These are phyloP conservation scores for Suillus lakei DNA, from an alignment of 768 basidiomycete species.

Conservation along the genomic window DNA sequence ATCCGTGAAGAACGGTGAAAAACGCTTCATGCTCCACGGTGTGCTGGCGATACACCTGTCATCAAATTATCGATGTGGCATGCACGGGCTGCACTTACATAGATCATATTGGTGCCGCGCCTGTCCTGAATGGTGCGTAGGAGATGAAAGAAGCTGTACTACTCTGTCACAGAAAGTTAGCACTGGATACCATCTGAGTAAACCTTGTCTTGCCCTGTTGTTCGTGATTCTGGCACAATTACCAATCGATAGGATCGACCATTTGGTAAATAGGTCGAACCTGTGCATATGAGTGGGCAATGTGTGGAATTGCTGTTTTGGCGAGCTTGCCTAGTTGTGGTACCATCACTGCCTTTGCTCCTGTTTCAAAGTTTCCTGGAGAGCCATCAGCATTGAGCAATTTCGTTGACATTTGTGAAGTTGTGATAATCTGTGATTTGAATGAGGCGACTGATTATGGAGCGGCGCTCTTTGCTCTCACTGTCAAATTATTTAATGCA, in stretches of 20 bases:
- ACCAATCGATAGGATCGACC: constrained; percentile 48
- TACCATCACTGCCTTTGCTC: constrained; percentile 64
- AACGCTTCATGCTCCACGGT: constrained; percentile 1
- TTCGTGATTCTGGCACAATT: constrained; percentile 45
- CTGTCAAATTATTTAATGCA: constrained; percentile 53
- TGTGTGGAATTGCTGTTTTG: neutral
- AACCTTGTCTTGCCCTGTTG: constrained; percentile 43
- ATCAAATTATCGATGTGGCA: constrained; percentile 6
- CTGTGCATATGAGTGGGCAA: constrained; percentile 19
- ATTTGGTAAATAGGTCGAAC: constrained; percentile 46
- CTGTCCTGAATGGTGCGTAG: constrained; percentile 25
- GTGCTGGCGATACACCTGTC: constrained; percentile 2
- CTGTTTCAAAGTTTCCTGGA: constrained; percentile 66
- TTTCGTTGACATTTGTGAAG: constrained; percentile 74
- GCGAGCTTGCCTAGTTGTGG: constrained; percentile 59
- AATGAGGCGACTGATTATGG: constrained; percentile 14
- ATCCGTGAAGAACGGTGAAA: neutral
- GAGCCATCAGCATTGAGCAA: constrained; percentile 67
- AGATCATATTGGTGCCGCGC: constrained; percentile 27
- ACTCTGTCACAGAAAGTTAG: constrained; percentile 34
- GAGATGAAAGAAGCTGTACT: constrained; percentile 46
- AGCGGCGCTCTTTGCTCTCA: constrained; percentile 29
- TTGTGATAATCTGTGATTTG: constrained; percentile 52
- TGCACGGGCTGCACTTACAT: constrained; percentile 14
- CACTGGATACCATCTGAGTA: constrained; percentile 14